Evolutionary conservation across 148 eudicot species (phyloP).

Genomic region (Selenicereus undatus): DNA sequence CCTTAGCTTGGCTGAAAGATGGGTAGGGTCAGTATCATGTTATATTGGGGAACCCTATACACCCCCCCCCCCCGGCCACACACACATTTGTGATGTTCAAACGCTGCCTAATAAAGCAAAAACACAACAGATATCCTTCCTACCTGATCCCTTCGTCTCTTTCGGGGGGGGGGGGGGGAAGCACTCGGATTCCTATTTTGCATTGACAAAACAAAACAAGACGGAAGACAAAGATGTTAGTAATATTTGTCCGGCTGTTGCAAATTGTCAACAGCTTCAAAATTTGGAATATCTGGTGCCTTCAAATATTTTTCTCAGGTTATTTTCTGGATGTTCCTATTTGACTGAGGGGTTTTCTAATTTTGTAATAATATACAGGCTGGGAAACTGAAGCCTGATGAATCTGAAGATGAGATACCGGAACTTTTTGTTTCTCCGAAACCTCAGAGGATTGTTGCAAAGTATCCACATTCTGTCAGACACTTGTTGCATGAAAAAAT

Average conservation of each 20-base stretch:
- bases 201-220: too few species aligned
- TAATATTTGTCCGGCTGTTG: not conserved
- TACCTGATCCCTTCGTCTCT: not conserved
- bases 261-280: not conserved
- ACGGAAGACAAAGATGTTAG: not conserved
- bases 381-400: conserved; percentile 2
- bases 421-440: not conserved
- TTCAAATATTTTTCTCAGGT: not conserved
- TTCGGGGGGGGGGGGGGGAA: not conserved
- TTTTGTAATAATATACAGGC: conserved; percentile 2
- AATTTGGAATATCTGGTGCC: not conserved
- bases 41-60: not conserved
- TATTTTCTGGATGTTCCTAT: not conserved
- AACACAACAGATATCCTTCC: not conserved
- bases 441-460: conserved; percentile 8
- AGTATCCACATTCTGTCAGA: not conserved
- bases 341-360: not conserved
- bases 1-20: not conserved
- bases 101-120: not conserved
- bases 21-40: not conserved
- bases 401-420: not conserved
- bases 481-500: conserved; percentile 2
- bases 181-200: too few species aligned
- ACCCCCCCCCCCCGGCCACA: too few species aligned
- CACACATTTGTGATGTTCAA: not conserved